Evolutionary conservation across 352 stramenopile genomes (phyloP), one percentile per base, ranked within the genome.

Genomic region (Pilasporangium apinafurcum): DNA sequence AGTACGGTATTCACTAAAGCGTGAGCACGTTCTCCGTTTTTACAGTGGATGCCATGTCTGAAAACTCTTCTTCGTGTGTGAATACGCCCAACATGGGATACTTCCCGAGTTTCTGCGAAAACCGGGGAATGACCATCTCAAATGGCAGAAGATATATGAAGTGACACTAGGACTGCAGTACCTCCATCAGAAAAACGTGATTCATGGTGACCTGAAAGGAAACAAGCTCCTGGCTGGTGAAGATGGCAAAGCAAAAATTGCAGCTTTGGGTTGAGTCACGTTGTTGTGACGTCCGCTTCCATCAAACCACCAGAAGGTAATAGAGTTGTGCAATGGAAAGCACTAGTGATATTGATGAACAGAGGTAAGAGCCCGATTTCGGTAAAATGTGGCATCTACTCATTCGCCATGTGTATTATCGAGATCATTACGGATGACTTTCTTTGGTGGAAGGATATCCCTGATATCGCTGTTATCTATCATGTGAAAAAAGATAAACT

Each of bases 311-410:
- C n/a, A n/a, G n/a, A n/a, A n/a, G n/a, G n/a, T n/a, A n/a, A n/a
- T n/a, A n/a, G n/a, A n/a, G n/a, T n/a, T n/a, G n/a, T n/a, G n/a
- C n/a, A n/a, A n/a, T n/a, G 63, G 63, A 62, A 52, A 13, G 48
- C 53, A 2, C 60, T 50, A 2, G 60, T 71, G 30, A 28, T 57
- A 14, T 38, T 75, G n/a, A n/a, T n/a, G n/a, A n/a, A n/a, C n/a
- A n/a, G n/a, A n/a, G n/a, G n/a, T n/a, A n/a, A n/a, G n/a, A n/a
- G n/a, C n/a, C n/a, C n/a, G n/a, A n/a, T n/a, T n/a, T n/a, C n/a
- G n/a, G n/a, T n/a, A n/a, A n/a, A n/a, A n/a, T n/a, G n/a, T n/a
- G n/a, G n/a, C n/a, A n/a, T n/a, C n/a, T n/a, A n/a, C n/a, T n/a
- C n/a, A n/a, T n/a, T n/a, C n/a, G n/a, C n/a, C n/a, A n/a, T n/a